Evolutionary conservation across 352 stramenopile genomes (phyloP).

Genomic region (Proteromonas lacertae): DNA sequence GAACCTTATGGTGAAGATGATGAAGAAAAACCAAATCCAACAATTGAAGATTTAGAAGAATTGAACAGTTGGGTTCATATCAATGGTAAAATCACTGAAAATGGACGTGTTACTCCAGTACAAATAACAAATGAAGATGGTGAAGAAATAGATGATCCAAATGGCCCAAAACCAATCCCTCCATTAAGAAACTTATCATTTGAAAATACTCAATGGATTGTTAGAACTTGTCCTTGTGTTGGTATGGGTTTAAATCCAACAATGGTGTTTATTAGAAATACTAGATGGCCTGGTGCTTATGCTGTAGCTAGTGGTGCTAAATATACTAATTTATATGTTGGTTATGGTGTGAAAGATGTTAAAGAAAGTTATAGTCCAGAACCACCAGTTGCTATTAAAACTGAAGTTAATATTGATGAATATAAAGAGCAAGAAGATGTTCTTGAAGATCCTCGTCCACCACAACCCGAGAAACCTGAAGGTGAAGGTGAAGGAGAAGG

Average conservation of each 20-base stretch:
- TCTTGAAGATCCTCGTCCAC: constrained; percentile 6
- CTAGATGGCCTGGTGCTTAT: constrained; percentile 39
- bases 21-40: too few species aligned
- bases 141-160: constrained; percentile 23
- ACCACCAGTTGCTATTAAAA: constrained; percentile 9
- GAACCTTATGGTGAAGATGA: constrained; percentile 7
- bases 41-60: constrained; percentile 23
- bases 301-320: constrained; percentile 36
- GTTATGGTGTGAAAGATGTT: constrained; percentile 25
- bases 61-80: constrained; percentile 41
- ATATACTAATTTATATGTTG: constrained; percentile 49
- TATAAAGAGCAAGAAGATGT: constrained; percentile 14
- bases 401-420: constrained; percentile 16
- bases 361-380: too few species aligned
- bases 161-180: constrained; percentile 26
- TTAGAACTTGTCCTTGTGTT: constrained; percentile 24
- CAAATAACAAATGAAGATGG: constrained; percentile 7
- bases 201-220: constrained; percentile 17
- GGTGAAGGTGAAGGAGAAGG: too few species aligned
- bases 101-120: constrained; percentile 23
- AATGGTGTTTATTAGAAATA: constrained; percentile 19
- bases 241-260: constrained; percentile 19
- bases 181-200: constrained; percentile 19
- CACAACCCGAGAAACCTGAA: constrained; percentile 18
- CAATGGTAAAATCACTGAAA: constrained; percentile 37